Evolutionary conservation across 805 yeast species (phyloP).

Genomic region (Candida rishiriensis): DNA sequence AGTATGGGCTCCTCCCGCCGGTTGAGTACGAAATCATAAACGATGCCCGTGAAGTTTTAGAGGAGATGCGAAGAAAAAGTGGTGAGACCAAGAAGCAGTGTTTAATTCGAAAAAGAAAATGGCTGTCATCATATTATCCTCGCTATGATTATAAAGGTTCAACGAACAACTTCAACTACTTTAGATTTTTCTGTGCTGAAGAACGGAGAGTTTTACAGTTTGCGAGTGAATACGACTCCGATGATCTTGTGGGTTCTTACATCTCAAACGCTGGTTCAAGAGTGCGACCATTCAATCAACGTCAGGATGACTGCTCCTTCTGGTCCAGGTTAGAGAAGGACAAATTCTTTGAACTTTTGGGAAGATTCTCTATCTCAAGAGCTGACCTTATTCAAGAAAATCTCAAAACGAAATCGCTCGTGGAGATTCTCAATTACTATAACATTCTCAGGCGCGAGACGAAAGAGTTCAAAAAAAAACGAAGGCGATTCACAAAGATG

Average conservation of each 20-base stretch:
- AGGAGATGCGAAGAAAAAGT: no score
- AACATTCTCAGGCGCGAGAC: slow-evolving; percentile 31
- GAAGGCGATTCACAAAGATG: slow-evolving; percentile 18
- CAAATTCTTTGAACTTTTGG: slow-evolving; percentile 43
- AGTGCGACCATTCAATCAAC: slow-evolving; percentile 2
- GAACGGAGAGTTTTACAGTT: slow-evolving; percentile 4
- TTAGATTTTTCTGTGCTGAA: slow-evolving; percentile 10
- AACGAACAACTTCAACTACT: slow-evolving; percentile 20
- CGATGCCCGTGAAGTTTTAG: no score
- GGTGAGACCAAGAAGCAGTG: no score
- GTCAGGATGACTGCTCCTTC: slow-evolving; percentile 28
- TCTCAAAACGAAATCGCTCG: slow-evolving; percentile 37
- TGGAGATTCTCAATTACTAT: slow-evolving; percentile 46
- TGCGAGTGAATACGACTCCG: slow-evolving; percentile 9
- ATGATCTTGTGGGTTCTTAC: slow-evolving; percentile 15
- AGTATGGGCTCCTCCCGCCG: neutral
- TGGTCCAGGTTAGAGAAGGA: slow-evolving; percentile 52
- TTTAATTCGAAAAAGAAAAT: slow-evolving; percentile 3
- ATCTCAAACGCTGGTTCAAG: slow-evolving; percentile 11
- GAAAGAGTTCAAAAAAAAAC: slow-evolving; percentile 20
- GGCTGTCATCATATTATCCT: slow-evolving; percentile 9
- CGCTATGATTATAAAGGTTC: neutral
- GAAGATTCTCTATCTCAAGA: slow-evolving; percentile 46
- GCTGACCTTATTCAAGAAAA: slow-evolving; percentile 35
- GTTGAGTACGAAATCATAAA: neutral